Evolutionary conservation across 1,284 basidiomycete genomes (phyloP).

Genomic region (Neonothopanus nambi): DNA sequence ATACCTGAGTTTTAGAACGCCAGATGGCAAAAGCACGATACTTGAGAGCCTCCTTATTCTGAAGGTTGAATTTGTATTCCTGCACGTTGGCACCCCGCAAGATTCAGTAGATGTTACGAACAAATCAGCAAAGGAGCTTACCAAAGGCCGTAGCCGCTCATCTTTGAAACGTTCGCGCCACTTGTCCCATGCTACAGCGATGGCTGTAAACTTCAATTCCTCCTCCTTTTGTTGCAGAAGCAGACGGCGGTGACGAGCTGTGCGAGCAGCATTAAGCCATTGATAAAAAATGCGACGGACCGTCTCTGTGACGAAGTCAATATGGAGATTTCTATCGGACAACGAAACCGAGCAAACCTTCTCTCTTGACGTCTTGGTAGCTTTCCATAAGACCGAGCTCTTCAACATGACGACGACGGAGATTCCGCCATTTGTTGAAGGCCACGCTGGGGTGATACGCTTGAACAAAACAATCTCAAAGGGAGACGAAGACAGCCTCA

Average conservation of each 20-base stretch:
- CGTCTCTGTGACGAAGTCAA: constrained; percentile 46
- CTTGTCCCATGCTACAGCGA: constrained; percentile 66
- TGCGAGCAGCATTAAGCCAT: constrained; percentile 64
- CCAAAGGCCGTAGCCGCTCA: constrained; percentile 62
- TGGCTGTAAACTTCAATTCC: constrained; percentile 50
- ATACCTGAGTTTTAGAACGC: constrained; percentile 71
- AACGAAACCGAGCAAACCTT: constrained; percentile 46
- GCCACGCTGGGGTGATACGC: constrained; percentile 38
- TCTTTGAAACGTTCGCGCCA: constrained; percentile 73
- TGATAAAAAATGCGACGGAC: constrained; percentile 67
- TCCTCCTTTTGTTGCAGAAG: constrained; percentile 62
- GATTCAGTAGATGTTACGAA: constrained; percentile 4
- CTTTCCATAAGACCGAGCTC: constrained; percentile 77
- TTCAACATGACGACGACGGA: constrained; percentile 62
- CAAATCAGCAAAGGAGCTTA: constrained; percentile 34
- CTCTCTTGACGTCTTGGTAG: constrained; percentile 73
- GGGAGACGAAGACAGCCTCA: constrained; percentile 30
- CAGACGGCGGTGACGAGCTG: constrained; percentile 55
- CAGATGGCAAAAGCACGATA: constrained; percentile 70
- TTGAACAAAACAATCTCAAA: constrained; percentile 11
- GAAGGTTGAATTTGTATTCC: constrained; percentile 62
- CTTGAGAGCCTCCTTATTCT: constrained; percentile 58
- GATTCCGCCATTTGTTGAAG: constrained; percentile 68
- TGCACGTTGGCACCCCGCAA: constrained; percentile 25
- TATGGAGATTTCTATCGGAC: constrained; percentile 5